Base-by-base conservation (phyloP, 768 basidiomycete species). In the Tricholoma matsutake region DNA sequence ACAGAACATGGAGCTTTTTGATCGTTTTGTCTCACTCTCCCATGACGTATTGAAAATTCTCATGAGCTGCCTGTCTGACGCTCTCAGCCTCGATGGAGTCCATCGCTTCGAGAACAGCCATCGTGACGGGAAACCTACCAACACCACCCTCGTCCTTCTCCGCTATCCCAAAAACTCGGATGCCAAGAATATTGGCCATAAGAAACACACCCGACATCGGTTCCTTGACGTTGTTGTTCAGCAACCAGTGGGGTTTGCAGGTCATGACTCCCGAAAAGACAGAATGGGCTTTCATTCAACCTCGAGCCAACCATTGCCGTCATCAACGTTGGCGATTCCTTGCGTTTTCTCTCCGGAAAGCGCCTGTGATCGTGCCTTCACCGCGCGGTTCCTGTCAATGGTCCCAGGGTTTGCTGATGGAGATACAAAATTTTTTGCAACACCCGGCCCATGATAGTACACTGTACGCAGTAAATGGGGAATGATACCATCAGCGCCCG, bases 171-270 rank as follows among this genome's bases (percentile, higher is more conserved):
- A 54, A 11, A 32, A 31, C 18, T 8, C 29, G 14, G 53, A 35
- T 3, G 13, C 16, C 8, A 18, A 20, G 29, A 14, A 54, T n/a
- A 31, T 54, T 9, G 53, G 53, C 7, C 53, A 54, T 14, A 54
- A 54, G 29, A 54, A 54, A n/a, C 53, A 54, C 20, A 54, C n/a
- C 53, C 14, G 53, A 54, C 53, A 32, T 54, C 25, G 52, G 52
- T 18, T 54, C 52, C 22, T 31, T 54, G 29, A 54, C 52, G 10
- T 22, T 54, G 16, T 22, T 54, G 29, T 54, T 54, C 14, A 54
- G 52, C 25, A 34, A 54, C 29, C 52, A 54, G 52, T 54, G 52
- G 52, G 52, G 52, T 22, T 28, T 54, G 9, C 52, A 54, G 11
- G 52, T 54, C 13, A n/a, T 54, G 28, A 34, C 52, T n/a, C 52